phyloP scores from a whole-genome alignment of 768 basidiomycete species.

The Boletus insuetus region DNA sequence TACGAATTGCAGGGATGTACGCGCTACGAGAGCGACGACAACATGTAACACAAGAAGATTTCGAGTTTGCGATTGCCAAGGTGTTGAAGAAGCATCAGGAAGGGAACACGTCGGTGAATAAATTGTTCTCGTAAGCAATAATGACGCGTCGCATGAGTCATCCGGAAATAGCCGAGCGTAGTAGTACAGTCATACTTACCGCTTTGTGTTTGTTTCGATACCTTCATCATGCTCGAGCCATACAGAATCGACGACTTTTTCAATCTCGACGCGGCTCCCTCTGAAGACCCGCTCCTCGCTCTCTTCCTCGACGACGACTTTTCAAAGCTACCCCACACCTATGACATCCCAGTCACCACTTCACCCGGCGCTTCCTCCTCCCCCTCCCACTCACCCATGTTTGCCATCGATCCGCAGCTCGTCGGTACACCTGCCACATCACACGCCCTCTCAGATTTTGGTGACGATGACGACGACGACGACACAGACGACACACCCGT shows the following conservation, averaged over 20 bases:
- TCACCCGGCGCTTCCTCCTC: constrained; percentile 21
- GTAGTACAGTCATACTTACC: background rate
- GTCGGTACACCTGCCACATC: constrained; percentile 61
- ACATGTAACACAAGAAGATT: constrained; percentile 98
- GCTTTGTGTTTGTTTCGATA: background rate
- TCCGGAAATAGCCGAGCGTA: constrained; percentile 11
- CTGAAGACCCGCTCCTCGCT: constrained; percentile 39
- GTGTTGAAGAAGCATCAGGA: constrained; percentile 97
- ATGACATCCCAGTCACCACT: constrained; percentile 25
- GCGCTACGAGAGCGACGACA: constrained; percentile 92
- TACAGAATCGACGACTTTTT: constrained; percentile 56
- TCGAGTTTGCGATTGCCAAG: constrained; percentile 98
- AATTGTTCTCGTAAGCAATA: constrained; percentile 65
- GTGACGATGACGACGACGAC: constrained; percentile 37
- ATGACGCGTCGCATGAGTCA: constrained; percentile 20
- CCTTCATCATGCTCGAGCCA: constrained; percentile 20
- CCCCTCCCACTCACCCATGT: constrained; percentile 28
- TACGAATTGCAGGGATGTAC: constrained; percentile 72
- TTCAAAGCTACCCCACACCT: constrained; percentile 27
- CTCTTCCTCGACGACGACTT: constrained; percentile 47
- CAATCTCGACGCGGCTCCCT: constrained; percentile 56
- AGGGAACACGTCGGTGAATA: constrained; percentile 90
- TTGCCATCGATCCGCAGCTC: constrained; percentile 73
- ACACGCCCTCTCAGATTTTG: constrained; percentile 41
- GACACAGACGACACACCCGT: constrained; percentile 32